phyloP scores from a whole-genome alignment of 768 basidiomycete genomes.

The Rhodosporidiobolus odoratus region DNA sequence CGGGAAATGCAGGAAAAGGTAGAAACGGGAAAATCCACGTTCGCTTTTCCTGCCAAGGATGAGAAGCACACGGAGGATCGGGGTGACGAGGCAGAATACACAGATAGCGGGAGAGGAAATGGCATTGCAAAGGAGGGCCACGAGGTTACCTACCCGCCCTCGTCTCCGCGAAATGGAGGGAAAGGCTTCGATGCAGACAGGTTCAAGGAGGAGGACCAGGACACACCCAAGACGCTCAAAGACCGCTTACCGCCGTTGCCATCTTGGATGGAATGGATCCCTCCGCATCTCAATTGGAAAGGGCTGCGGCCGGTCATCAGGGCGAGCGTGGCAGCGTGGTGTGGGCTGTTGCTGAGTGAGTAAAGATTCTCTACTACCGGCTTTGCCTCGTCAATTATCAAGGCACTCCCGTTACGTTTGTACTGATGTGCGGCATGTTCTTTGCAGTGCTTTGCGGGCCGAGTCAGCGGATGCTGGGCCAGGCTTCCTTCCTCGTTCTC shows the following conservation, averaged over 20 bases:
- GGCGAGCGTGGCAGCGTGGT: conserved; percentile 30
- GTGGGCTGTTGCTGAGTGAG: conserved; percentile 28
- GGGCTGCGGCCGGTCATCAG: conserved; percentile 31
- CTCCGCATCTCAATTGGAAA: conserved; percentile 34
- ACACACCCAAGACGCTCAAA: neutral
- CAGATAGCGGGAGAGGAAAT: too few relatives aligned
- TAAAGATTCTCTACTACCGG: neutral
- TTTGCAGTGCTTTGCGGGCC: conserved; percentile 11
- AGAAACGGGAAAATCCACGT: neutral
- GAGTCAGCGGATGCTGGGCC: conserved; percentile 20
- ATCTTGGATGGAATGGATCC: conserved; percentile 11
- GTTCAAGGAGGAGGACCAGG: neutral
- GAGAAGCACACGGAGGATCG: neutral
- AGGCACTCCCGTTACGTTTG: too few relatives aligned
- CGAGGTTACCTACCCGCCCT: neutral
- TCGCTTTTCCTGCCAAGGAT: neutral
- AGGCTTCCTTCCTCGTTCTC: conserved; percentile 31
- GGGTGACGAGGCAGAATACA: too few relatives aligned
- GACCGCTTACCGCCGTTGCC: conserved; percentile 4
- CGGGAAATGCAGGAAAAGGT: neutral
- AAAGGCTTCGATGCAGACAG: neutral
- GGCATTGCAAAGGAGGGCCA: too few relatives aligned
- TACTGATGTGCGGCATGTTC: too few relatives aligned
- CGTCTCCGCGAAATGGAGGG: neutral
- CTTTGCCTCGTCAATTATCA: neutral